These are phyloP conservation scores for Leccinum uliginosum DNA, from an alignment of 768 basidiomycete genomes.

Conservation along the genomic window DNA sequence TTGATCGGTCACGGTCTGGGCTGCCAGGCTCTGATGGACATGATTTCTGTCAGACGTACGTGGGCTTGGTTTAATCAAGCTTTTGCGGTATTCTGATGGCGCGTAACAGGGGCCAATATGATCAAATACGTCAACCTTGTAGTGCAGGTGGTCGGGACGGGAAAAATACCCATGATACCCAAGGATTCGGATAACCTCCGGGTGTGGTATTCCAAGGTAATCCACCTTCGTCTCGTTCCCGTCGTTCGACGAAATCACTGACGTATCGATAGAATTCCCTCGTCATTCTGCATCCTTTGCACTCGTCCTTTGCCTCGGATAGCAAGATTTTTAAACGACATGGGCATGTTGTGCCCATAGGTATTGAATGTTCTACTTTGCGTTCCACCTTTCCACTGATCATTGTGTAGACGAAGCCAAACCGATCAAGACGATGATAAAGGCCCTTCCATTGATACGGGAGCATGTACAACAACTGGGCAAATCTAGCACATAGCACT, in stretches of 20 bases:
- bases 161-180: conserved; percentile 50
- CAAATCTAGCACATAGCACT: conserved; percentile 10
- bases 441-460: conserved; percentile 61
- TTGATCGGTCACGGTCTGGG: conserved; percentile 88
- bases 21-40: conserved; percentile 67
- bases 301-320: conserved; percentile 44
- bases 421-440: conserved; percentile 70
- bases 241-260: background rate
- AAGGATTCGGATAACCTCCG: conserved; percentile 52
- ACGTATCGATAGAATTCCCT: conserved; percentile 57
- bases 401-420: conserved; percentile 54
- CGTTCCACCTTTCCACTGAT: background rate
- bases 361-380: conserved; percentile 36
- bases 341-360: conserved; percentile 58
- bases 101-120: conserved; percentile 42
- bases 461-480: conserved; percentile 43
- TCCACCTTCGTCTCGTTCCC: conserved; percentile 7
- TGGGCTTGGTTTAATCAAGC: background rate
- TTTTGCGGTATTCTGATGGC: background rate
- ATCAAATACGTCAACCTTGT: conserved; percentile 65
- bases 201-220: conserved; percentile 71
- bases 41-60: conserved; percentile 70
- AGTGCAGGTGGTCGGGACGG: conserved; percentile 73
- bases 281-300: conserved; percentile 62
- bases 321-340: conserved; percentile 52